Conservation (phyloP, 164 flowering plant species). For the Paratinospora sagittata region DNA sequence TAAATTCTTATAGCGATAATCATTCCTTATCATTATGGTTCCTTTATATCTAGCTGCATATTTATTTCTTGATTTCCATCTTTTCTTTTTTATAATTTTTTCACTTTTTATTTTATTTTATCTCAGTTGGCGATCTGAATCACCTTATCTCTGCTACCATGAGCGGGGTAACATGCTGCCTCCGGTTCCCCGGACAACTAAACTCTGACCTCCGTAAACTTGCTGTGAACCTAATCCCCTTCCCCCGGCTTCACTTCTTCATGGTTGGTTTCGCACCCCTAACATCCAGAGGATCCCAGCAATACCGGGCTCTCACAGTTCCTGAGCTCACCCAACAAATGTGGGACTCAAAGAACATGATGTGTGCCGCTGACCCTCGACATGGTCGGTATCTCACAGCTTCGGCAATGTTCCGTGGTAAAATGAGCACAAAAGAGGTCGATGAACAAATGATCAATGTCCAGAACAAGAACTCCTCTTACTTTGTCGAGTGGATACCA, state of each 20-base stretch:
- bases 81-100: neutral
- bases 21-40: neutral
- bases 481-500: slow-evolving; percentile 1
- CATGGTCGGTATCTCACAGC: slow-evolving; percentile 1
- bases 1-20: neutral
- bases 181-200: neutral
- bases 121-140: neutral
- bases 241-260: neutral
- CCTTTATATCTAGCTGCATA: neutral
- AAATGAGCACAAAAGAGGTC: neutral
- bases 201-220: slow-evolving; percentile 2
- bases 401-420: slow-evolving; percentile 1
- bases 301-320: neutral
- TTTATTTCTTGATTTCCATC: neutral
- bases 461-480: neutral
- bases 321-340: slow-evolving; percentile 1
- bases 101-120: too few relatives aligned
- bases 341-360: slow-evolving; percentile 1
- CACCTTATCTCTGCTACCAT: neutral
- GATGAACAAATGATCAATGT: neutral
- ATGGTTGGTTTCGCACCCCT: slow-evolving; percentile 4
- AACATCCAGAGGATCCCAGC: slow-evolving; percentile 1
- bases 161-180: slow-evolving; percentile 1
- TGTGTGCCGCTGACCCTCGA: slow-evolving; percentile 1
- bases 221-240: neutral